Evolutionary conservation across 2,329 filamentous ascomycete species (phyloP).

Genomic region (Venturia carpophila): DNA sequence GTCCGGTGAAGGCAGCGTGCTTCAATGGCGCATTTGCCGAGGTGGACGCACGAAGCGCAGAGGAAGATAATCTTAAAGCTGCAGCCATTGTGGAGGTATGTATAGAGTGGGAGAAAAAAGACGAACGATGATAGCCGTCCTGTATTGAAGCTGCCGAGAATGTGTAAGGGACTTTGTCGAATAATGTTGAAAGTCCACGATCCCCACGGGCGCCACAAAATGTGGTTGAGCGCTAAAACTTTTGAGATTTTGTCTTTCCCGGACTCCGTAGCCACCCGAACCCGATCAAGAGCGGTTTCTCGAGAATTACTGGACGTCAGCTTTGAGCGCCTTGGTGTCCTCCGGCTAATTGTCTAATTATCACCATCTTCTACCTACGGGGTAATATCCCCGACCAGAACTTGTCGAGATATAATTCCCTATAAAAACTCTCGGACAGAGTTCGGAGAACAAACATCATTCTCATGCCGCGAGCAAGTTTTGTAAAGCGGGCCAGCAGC

Average conservation of each 20-base stretch:
- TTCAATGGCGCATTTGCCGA: slow-evolving; percentile 57
- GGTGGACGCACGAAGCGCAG: slow-evolving; percentile 70
- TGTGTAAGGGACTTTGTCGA: background rate
- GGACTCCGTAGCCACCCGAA: slow-evolving; percentile 7
- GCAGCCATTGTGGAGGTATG: slow-evolving; percentile 62
- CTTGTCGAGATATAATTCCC: background rate
- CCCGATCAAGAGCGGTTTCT: background rate
- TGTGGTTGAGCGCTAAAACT: slow-evolving; percentile 1
- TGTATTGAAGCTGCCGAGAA: background rate
- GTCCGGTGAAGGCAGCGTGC: slow-evolving; percentile 67
- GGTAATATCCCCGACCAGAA: background rate
- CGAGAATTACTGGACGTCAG: background rate
- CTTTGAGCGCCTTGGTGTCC: background rate
- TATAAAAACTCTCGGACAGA: background rate
- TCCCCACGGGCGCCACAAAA: slow-evolving; percentile 3
- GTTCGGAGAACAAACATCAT: slow-evolving; percentile 8
- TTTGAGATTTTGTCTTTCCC: slow-evolving; percentile 7
- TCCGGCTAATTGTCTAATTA: background rate
- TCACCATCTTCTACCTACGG: background rate
- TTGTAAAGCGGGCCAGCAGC: background rate
- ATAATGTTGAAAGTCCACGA: slow-evolving; percentile 8
- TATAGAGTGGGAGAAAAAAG: slow-evolving; percentile 24
- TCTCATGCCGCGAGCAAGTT: background rate
- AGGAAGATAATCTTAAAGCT: slow-evolving; percentile 70
- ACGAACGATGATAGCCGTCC: slow-evolving; percentile 27